Conservation (phyloP, 768 basidiomycete genomes). For the Tylopilus sp. region DNA sequence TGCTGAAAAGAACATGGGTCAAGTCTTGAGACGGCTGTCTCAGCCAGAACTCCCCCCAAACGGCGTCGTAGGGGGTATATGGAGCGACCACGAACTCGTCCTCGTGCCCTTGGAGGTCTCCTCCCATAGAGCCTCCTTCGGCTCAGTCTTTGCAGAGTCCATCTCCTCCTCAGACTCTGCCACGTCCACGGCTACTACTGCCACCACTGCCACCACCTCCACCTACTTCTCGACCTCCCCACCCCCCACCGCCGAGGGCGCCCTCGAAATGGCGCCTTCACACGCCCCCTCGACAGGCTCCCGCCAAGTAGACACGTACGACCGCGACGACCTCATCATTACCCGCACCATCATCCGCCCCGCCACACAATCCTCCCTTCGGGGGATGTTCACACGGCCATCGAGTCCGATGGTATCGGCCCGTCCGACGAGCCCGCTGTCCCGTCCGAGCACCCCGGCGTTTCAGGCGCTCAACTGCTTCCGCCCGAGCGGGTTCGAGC, state of each 20-base stretch:
- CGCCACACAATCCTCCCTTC: slow-evolving; percentile 20
- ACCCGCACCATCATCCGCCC: slow-evolving; percentile 41
- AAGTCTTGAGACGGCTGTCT: slow-evolving; percentile 22
- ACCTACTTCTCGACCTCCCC: slow-evolving; percentile 23
- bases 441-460: slow-evolving; percentile 21
- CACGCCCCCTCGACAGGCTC: slow-evolving; percentile 7
- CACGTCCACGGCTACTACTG: slow-evolving; percentile 8
- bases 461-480: slow-evolving; percentile 36
- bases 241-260: slow-evolving; percentile 9
- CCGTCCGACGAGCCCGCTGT: slow-evolving; percentile 24
- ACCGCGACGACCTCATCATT: slow-evolving; percentile 31
- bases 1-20: slow-evolving; percentile 26
- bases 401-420: slow-evolving; percentile 28
- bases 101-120: slow-evolving; percentile 30
- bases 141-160: slow-evolving; percentile 15
- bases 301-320: slow-evolving; percentile 23
- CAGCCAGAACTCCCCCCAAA: slow-evolving; percentile 15
- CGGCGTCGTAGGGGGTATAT: slow-evolving; percentile 28
- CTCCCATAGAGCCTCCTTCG: slow-evolving; percentile 16
- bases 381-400: slow-evolving; percentile 28
- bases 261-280: slow-evolving; percentile 1
- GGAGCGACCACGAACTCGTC: slow-evolving; percentile 35
- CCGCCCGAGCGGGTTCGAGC: slow-evolving; percentile 30
- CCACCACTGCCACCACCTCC: slow-evolving; percentile 16
- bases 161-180: slow-evolving; percentile 6